Base-by-base conservation (phyloP, 345 rosid genomes). In the Moricandia arvensis region DNA sequence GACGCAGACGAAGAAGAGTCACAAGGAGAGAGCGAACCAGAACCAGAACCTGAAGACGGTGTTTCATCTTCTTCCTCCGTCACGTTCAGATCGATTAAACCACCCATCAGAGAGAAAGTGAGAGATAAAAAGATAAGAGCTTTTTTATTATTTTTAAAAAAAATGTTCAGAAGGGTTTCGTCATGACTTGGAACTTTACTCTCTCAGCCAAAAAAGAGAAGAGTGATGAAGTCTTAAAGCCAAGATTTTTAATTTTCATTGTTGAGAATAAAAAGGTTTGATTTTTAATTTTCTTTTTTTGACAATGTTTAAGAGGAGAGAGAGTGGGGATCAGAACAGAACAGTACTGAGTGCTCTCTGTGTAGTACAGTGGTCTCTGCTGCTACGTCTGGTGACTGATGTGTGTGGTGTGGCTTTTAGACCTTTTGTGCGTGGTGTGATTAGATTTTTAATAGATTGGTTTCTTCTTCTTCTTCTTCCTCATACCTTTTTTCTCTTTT, bases 81-180 rank as follows among this genome's bases (percentile, higher is more conserved):
- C 3, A 89, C 87, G 90, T 95, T 95, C 75, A 95, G 98, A 90
- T 95, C 99, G 81, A 95, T 90, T 82, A 91, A 79, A 69, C 93
- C 89, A 83, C 85, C 93, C 98, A 93, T 88, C 41, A 61, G 30
- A 72, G 18, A 51, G 53, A 47, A 7, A 43, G 6, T 12, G 51
- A n/a, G 8, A 47, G 54, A 15, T 27, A 68, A 65, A 68, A 65
- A 66, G 64, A 70, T 21, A 15, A 63, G 75, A 62, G 57, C 10
- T 24, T 43, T 70, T 4, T 8, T 12, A 0, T 58, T 21, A 21
- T 21, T 21, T 21, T 21, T 21, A 0, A 21, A 21, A 21, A 21
- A 21, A 21, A 21, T 21, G 24, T 21, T 21, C 24, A 21, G 1
- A 21, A 21, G 24, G 24, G 24, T 21, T 78, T 66, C 77, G 67